Percentiles rank a stretch among this genome's conserved stretches.
These are phyloP conservation scores for Echites panduratus DNA, from an alignment of 257 asterid species.

Conservation along the genomic window DNA sequence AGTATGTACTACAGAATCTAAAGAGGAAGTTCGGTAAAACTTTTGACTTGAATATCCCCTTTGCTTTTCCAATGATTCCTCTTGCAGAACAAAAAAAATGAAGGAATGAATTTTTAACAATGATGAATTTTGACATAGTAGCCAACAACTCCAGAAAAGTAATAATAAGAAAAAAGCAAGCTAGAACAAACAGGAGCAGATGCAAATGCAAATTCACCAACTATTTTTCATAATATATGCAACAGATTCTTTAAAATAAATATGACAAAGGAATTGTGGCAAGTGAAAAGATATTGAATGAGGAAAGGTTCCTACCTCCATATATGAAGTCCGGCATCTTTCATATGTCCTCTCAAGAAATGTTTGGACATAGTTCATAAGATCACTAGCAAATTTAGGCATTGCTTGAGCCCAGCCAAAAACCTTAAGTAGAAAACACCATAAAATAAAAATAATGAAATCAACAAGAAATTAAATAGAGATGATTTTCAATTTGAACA, in stretches of 20 bases:
- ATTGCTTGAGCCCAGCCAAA: conserved; percentile 99
- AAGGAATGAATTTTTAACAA: neutral
- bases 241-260: neutral
- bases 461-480: neutral
- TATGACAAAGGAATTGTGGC: neutral
- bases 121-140: neutral
- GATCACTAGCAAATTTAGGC: conserved; percentile 93
- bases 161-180: neutral
- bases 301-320: conserved; percentile 63
- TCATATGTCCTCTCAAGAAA: conserved; percentile 96
- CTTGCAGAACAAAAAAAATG: neutral
- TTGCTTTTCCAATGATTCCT: no score
- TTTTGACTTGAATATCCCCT: neutral
- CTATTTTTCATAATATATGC: neutral
- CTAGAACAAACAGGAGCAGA: neutral
- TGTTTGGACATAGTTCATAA: conserved; percentile 82
- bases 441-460: conserved; percentile 3
- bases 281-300: conserved; percentile 8
- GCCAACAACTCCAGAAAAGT: neutral
- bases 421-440: conserved; percentile 48
- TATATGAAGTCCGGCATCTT: conserved; percentile 96
- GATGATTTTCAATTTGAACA: neutral
- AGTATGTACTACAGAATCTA: neutral
- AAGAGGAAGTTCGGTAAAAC: neutral
- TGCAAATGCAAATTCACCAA: neutral